Conservation (phyloP, 345 rosid genomes). For the Bruguiera sexangula region DNA sequence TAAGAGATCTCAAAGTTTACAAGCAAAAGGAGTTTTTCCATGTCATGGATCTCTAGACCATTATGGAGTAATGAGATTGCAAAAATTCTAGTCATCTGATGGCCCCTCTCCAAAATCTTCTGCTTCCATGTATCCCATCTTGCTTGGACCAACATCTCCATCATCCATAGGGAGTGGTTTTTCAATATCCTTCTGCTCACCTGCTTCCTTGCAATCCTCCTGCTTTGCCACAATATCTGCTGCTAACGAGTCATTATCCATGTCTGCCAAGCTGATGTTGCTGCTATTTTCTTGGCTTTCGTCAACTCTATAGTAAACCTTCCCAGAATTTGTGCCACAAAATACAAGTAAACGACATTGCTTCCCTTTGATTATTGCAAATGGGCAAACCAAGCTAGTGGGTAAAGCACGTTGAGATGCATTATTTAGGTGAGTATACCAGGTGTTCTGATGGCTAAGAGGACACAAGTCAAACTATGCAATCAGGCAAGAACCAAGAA, state of each 20-base stretch:
- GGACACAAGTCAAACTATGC: no score
- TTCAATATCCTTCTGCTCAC: not conserved
- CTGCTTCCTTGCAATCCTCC: constrained; percentile 18
- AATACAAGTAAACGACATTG: not conserved
- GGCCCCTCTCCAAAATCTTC: constrained; percentile 6
- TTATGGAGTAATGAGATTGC: not conserved
- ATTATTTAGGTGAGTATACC: no score
- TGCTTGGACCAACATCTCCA: not conserved
- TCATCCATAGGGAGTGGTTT: not conserved
- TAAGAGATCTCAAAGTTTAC: no score
- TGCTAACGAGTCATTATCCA: not conserved
- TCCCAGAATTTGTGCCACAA: constrained; percentile 4
- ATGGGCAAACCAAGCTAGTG: not conserved
- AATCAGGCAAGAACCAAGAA: no score
- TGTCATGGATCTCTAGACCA: no score
- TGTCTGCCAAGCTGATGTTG: not conserved
- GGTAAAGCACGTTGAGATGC: no score
- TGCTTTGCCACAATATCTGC: constrained; percentile 12
- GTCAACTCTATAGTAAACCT: constrained; percentile 58
- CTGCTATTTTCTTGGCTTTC: constrained; percentile 33
- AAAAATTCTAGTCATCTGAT: not conserved
- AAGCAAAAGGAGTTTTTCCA: no score
- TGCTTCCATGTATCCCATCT: not conserved
- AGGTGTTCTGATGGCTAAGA: no score
- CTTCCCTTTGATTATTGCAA: not conserved